Conservation (phyloP, 495 filamentous ascomycete genomes). For the Aspergillus egyptiacus region DNA sequence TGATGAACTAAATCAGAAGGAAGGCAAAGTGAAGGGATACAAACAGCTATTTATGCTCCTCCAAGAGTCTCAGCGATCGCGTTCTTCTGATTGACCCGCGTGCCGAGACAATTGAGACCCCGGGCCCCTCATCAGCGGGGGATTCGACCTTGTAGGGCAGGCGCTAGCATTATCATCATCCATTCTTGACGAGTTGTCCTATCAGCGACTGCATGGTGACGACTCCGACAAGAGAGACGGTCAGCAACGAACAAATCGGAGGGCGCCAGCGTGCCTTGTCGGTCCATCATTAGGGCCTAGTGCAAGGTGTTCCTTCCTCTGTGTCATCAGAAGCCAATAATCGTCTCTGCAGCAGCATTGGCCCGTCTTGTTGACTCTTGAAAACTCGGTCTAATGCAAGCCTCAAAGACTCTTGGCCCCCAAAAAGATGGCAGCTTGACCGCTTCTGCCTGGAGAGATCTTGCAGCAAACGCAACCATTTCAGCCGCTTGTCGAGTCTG, state of each 20-base stretch:
- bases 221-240: conserved; percentile 3
- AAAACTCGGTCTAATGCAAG: too few species aligned
- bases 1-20: background rate
- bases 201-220: background rate
- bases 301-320: conserved; percentile 8
- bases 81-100: conserved; percentile 1
- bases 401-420: conserved; percentile 1
- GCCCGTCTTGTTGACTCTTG: background rate
- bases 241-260: conserved; percentile 12
- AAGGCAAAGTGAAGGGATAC: background rate
- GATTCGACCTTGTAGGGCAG: conserved; percentile 11
- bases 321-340: background rate
- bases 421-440: conserved; percentile 9
- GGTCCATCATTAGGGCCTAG: conserved; percentile 18
- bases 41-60: conserved; percentile 5
- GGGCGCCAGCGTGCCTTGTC: conserved; percentile 10
- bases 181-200: background rate
- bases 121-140: conserved; percentile 6
- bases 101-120: background rate
- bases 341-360: background rate
- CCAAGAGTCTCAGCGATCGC: background rate
- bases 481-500: conserved; percentile 1
- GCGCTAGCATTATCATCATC: conserved; percentile 11
- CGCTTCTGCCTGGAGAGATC: conserved; percentile 11
- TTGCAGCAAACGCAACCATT: background rate